These are phyloP conservation scores for Oryza nivara DNA, from an alignment of 176 grass and related monocot species.

Conservation along the genomic window DNA sequence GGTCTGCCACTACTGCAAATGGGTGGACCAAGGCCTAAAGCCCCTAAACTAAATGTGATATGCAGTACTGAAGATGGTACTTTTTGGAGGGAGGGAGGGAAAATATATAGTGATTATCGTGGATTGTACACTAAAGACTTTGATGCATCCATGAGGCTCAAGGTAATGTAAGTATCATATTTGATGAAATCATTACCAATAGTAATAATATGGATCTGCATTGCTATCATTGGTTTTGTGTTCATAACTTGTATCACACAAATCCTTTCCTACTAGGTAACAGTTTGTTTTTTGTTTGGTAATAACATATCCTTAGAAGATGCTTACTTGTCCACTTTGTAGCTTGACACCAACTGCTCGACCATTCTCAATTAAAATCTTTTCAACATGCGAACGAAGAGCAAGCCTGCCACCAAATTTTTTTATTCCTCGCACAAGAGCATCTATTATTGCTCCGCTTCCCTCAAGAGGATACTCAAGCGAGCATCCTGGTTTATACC, in stretches of 20 bases:
- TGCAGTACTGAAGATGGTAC: slow-evolving; percentile 15
- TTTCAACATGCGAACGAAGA: slow-evolving; percentile 80
- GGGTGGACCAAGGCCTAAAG: slow-evolving; percentile 33
- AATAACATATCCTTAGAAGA: slow-evolving; percentile 16
- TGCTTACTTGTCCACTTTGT: slow-evolving; percentile 69
- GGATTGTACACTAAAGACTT: slow-evolving; percentile 1
- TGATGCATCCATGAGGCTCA: slow-evolving; percentile 31
- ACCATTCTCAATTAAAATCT: slow-evolving; percentile 83
- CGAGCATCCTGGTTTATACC: slow-evolving; percentile 92
- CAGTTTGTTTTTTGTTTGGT: slow-evolving; percentile 18
- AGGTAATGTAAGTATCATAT: slow-evolving; percentile 2
- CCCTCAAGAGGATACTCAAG: slow-evolving; percentile 88
- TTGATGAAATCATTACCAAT: slow-evolving; percentile 35
- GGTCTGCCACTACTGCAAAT: slow-evolving; percentile 55
- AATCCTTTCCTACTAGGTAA: slow-evolving; percentile 3
- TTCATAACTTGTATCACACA: neutral
- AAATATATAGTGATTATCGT: slow-evolving; percentile 13
- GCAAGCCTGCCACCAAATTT: slow-evolving; percentile 83
- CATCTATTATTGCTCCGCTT: slow-evolving; percentile 84
- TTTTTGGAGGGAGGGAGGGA: neutral
- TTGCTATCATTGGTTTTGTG: slow-evolving; percentile 20
- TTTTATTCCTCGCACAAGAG: slow-evolving; percentile 75
- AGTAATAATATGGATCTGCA: slow-evolving; percentile 26
- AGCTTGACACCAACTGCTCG: slow-evolving; percentile 85
- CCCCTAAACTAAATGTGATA: slow-evolving; percentile 34